Evolutionary conservation across 1,284 basidiomycete genomes (phyloP).

Genomic region (Pseudozyma tsukubaensis): DNA sequence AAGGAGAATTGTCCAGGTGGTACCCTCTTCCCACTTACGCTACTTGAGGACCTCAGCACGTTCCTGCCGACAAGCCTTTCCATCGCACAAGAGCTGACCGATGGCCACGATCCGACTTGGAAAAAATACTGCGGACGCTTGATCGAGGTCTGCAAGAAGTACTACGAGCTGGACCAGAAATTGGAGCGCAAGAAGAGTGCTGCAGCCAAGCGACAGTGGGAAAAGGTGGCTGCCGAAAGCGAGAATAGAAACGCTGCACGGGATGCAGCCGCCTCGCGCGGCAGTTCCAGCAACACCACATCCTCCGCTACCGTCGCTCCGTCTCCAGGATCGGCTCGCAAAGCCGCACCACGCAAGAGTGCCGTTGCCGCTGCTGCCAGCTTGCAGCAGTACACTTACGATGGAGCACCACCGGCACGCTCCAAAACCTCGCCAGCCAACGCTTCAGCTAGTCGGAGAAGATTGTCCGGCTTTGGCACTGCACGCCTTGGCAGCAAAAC

Average conservation of each 20-base stretch:
- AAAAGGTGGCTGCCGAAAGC: not conserved
- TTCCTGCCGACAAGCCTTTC: conserved; percentile 20
- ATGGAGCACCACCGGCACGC: conserved; percentile 8
- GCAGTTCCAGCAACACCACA: not conserved
- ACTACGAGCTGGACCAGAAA: not conserved
- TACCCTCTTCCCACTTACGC: conserved; percentile 24
- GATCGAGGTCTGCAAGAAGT: conserved; percentile 31
- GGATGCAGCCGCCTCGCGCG: too few species aligned
- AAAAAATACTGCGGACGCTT: conserved; percentile 26
- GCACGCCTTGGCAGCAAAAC: not conserved
- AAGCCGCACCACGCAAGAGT: conserved; percentile 21
- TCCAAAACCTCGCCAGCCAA: not conserved
- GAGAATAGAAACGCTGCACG: not conserved
- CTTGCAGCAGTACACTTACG: conserved; percentile 23
- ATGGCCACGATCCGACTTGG: conserved; percentile 6
- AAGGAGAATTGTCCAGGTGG: conserved; percentile 12
- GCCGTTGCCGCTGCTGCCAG: conserved; percentile 20
- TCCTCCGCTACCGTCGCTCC: not conserved
- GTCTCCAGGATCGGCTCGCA: conserved; percentile 1
- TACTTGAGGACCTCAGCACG: conserved; percentile 28
- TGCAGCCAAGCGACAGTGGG: not conserved
- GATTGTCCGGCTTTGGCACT: not conserved
- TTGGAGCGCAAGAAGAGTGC: not conserved
- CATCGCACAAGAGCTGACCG: conserved; percentile 1
- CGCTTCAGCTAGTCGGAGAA: not conserved